Percentiles rank a stretch among this genome's conserved stretches.
These are phyloP conservation scores for Aspergillus pseudotamarii DNA, from an alignment of 2,329 filamentous ascomycete genomes.

Conservation along the genomic window DNA sequence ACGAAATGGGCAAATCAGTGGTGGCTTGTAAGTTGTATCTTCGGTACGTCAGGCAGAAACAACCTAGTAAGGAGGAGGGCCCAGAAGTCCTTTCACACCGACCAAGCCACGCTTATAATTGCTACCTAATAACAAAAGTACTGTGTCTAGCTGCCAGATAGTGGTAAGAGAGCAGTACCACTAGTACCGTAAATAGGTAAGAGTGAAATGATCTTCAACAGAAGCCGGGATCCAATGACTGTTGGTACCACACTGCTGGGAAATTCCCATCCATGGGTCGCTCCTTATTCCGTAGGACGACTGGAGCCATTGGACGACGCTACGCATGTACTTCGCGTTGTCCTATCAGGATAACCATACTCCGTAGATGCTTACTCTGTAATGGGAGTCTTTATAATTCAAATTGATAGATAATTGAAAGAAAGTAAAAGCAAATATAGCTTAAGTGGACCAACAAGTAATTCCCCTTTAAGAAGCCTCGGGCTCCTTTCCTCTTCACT, in stretches of 20 bases:
- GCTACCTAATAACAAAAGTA: constrained; percentile 2
- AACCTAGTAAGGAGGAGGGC: neutral
- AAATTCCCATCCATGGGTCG: constrained; percentile 24
- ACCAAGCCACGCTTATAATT: neutral
- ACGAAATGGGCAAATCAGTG: constrained; percentile 3
- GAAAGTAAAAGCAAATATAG: neutral
- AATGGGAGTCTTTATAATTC: neutral
- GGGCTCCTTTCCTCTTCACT: neutral
- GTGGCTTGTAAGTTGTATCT: constrained; percentile 1
- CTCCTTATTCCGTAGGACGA: constrained; percentile 18
- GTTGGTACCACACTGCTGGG: constrained; percentile 31
- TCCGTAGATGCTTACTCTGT: neutral
- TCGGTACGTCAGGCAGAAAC: constrained; percentile 3
- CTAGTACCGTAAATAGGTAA: constrained; percentile 11
- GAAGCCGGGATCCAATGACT: constrained; percentile 30
- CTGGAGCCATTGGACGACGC: constrained; percentile 5
- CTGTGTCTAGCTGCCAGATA: neutral
- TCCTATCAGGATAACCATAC: neutral
- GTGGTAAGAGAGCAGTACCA: constrained; percentile 2
- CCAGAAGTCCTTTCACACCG: neutral
- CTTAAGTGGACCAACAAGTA: neutral
- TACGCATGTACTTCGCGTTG: constrained; percentile 10
- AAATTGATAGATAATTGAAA: neutral
- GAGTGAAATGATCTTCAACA: constrained; percentile 22
- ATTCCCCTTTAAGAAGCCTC: neutral